Conservation (phyloP, 352 stramenopile species). For the Sclerospora graminicola region DNA sequence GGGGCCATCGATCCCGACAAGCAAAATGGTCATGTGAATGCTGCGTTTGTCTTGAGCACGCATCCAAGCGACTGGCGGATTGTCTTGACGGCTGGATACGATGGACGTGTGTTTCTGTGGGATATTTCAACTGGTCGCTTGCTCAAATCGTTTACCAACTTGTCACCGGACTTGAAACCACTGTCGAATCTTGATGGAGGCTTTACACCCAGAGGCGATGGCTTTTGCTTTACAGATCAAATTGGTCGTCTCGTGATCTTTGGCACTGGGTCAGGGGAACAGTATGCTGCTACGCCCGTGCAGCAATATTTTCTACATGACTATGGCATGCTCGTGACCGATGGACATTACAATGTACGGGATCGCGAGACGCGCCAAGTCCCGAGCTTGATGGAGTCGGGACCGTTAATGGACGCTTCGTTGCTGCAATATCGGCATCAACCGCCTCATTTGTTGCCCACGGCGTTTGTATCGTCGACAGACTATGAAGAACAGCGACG, state of each 20-base stretch:
- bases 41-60: conserved; percentile 63
- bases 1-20: conserved; percentile 45
- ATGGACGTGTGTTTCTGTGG: conserved; percentile 78
- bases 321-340: conserved; percentile 82
- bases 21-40: conserved; percentile 63
- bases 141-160: conserved; percentile 51
- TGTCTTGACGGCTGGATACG: conserved; percentile 72
- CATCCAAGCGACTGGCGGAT: conserved; percentile 71
- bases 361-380: conserved; percentile 82
- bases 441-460: conserved; percentile 47
- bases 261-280: conserved; percentile 56
- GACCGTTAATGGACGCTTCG: conserved; percentile 67
- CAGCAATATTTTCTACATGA: conserved; percentile 88
- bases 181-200: conserved; percentile 65
- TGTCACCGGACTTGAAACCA: conserved; percentile 42
- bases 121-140: conserved; percentile 63
- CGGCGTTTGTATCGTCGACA: conserved; percentile 21
- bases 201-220: conserved; percentile 55
- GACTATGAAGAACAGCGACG: conserved; percentile 57
- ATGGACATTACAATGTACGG: conserved; percentile 82
- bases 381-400: conserved; percentile 77
- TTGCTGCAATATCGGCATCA: conserved; percentile 64
- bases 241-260: conserved; percentile 74
- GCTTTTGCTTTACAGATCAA: conserved; percentile 78
- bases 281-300: conserved; percentile 45